Evolutionary conservation across 2,329 filamentous ascomycete genomes (phyloP).

Genomic region (Aschersonia sp.): DNA sequence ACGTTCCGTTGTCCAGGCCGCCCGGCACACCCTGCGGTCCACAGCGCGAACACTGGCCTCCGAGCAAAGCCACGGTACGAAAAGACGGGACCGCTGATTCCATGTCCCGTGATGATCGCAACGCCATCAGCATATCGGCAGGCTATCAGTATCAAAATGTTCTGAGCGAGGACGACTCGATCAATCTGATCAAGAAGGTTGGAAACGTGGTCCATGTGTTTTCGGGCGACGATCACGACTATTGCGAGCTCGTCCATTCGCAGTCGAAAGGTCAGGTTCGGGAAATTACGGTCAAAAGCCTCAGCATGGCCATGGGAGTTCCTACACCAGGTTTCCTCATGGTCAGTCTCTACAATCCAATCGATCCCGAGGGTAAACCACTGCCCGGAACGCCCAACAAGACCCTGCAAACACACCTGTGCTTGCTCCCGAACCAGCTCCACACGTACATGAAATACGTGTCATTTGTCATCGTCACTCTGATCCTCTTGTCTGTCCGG

Average conservation of each 20-base stretch:
- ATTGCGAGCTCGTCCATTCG: slow-evolving; percentile 78
- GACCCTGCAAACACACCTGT: slow-evolving; percentile 80
- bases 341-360: slow-evolving; percentile 82
- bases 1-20: slow-evolving; percentile 76
- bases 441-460: slow-evolving; percentile 71
- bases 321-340: slow-evolving; percentile 75
- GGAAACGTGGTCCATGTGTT: slow-evolving; percentile 79
- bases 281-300: slow-evolving; percentile 91
- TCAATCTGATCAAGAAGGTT: slow-evolving; percentile 59
- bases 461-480: slow-evolving; percentile 39
- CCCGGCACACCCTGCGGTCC: slow-evolving; percentile 80
- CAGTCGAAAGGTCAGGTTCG: slow-evolving; percentile 47
- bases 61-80: slow-evolving; percentile 36
- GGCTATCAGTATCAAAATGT: slow-evolving; percentile 98
- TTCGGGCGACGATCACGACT: slow-evolving; percentile 95
- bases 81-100: slow-evolving; percentile 29
- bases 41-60: slow-evolving; percentile 69
- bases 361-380: slow-evolving; percentile 45
- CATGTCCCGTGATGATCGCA: slow-evolving; percentile 32
- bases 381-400: slow-evolving; percentile 24
- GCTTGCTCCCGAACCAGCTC: slow-evolving; percentile 78
- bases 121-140: slow-evolving; percentile 59
- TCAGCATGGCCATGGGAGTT: slow-evolving; percentile 94
- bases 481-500: slow-evolving; percentile 35
- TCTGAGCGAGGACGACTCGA: slow-evolving; percentile 60